phyloP scores from a whole-genome alignment of 106 monocot species.

The Amphibolis antarctica region DNA sequence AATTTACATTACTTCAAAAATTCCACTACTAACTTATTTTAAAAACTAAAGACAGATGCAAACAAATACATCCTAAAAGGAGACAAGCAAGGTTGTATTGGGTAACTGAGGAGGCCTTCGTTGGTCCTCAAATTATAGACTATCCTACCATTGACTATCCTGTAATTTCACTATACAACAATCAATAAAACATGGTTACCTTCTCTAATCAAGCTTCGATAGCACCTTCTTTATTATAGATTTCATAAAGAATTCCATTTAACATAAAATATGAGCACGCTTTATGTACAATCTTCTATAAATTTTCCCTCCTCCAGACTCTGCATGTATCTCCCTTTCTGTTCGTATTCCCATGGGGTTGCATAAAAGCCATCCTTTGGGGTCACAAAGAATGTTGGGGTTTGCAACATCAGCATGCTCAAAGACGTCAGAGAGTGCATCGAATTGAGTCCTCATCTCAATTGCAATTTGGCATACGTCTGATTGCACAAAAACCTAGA shows the following conservation, averaged over 20 bases:
- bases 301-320: constrained; percentile 66
- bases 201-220: too few species aligned
- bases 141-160: too few species aligned
- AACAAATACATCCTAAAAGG: too few species aligned
- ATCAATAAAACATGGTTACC: too few species aligned
- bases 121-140: too few species aligned
- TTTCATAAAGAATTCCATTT: background rate
- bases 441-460: constrained; percentile 77
- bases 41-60: too few species aligned
- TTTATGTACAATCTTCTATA: constrained; percentile 77
- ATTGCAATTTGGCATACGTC: constrained; percentile 70
- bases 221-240: too few species aligned
- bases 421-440: constrained; percentile 40
- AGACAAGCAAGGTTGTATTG: too few species aligned
- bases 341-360: constrained; percentile 91
- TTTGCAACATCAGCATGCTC: constrained; percentile 51
- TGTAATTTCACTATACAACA: too few species aligned
- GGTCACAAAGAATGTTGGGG: constrained; percentile 31
- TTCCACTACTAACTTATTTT: too few species aligned
- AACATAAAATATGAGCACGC: background rate
- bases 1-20: too few species aligned
- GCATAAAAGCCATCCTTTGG: constrained; percentile 55
- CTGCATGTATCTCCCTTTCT: constrained; percentile 94
- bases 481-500: constrained; percentile 70
- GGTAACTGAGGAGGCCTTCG: too few species aligned